These are phyloP conservation scores for Lolium perenne DNA, from an alignment of 176 grass and related monocot genomes.

Conservation along the genomic window DNA sequence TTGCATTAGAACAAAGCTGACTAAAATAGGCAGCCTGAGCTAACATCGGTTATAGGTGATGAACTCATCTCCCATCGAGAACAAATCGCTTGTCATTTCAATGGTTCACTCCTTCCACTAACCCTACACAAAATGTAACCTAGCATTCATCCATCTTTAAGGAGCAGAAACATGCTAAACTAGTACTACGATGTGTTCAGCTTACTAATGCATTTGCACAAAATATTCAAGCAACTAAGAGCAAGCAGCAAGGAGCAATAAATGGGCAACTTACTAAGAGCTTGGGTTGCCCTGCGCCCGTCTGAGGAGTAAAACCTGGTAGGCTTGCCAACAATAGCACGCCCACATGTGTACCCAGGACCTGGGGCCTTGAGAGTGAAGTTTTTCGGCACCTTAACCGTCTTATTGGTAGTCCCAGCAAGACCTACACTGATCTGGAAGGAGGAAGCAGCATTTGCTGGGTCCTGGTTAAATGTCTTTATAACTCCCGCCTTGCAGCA, in stretches of 20 bases:
- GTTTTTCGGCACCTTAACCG: conserved; percentile 70
- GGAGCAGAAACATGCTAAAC: conserved; percentile 20
- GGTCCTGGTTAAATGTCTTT: conserved; percentile 72
- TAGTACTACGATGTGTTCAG: conserved; percentile 4
- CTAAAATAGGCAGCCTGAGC: neutral
- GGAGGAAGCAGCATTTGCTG: conserved; percentile 62
- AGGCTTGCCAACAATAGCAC: conserved; percentile 60
- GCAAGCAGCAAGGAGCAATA: conserved; percentile 29
- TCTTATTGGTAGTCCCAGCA: conserved; percentile 79
- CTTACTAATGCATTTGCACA: conserved; percentile 32
- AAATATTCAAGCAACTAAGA: conserved; percentile 27
- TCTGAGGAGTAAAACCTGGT: conserved; percentile 58
- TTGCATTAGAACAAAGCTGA: conserved; percentile 12
- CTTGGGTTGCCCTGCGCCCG: conserved; percentile 74
- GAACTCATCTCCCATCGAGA: conserved; percentile 7
- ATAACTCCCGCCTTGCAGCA: conserved; percentile 84
- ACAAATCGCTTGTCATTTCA: conserved; percentile 9
- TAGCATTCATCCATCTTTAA: conserved; percentile 10
- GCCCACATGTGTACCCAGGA: conserved; percentile 80
- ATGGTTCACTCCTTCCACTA: conserved; percentile 5
- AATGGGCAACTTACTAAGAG: conserved; percentile 69
- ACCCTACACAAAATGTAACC: conserved; percentile 26
- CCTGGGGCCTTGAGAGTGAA: conserved; percentile 85
- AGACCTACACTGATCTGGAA: conserved; percentile 87
- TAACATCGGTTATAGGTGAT: conserved; percentile 12